phyloP scores from a whole-genome alignment of 768 basidiomycete genomes.

The Tylopilus balloui region DNA sequence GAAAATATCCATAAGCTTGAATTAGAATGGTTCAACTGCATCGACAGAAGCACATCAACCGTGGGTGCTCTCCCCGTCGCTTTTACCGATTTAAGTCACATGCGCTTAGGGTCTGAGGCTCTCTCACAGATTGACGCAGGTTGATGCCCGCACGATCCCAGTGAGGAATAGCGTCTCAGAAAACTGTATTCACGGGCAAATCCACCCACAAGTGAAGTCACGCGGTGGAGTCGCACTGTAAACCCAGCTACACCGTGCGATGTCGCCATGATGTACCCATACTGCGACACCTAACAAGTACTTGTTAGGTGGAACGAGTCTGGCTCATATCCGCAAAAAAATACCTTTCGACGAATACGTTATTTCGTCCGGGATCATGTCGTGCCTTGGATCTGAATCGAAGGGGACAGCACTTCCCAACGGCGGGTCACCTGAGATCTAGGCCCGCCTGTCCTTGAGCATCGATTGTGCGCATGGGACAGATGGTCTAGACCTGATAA shows the following conservation, averaged over 20 bases:
- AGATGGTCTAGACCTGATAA: not conserved
- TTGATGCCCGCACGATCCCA: not conserved
- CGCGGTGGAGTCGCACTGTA: not conserved
- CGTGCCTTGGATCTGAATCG: not conserved
- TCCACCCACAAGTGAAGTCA: not conserved
- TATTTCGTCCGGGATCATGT: not conserved
- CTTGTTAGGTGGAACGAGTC: slow-evolving; percentile 7
- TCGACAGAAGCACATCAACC: slow-evolving; percentile 7
- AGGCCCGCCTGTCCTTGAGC: not conserved
- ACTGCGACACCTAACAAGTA: not conserved
- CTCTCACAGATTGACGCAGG: slow-evolving; percentile 10
- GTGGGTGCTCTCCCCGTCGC: slow-evolving; percentile 2
- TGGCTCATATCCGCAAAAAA: not conserved
- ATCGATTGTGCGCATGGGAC: not conserved
- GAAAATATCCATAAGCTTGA: slow-evolving; percentile 4
- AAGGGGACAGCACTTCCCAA: not conserved
- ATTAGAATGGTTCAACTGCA: not conserved
- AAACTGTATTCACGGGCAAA: not conserved
- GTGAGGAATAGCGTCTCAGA: slow-evolving; percentile 1
- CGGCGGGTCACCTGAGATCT: not conserved
- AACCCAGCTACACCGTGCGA: not conserved
- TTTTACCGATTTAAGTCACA: slow-evolving; percentile 20
- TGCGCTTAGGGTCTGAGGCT: not conserved
- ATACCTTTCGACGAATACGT: slow-evolving; percentile 1
- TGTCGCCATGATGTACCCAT: not conserved